phyloP scores from a whole-genome alignment of 495 filamentous ascomycete genomes.

The Penicillium tannophilum region DNA sequence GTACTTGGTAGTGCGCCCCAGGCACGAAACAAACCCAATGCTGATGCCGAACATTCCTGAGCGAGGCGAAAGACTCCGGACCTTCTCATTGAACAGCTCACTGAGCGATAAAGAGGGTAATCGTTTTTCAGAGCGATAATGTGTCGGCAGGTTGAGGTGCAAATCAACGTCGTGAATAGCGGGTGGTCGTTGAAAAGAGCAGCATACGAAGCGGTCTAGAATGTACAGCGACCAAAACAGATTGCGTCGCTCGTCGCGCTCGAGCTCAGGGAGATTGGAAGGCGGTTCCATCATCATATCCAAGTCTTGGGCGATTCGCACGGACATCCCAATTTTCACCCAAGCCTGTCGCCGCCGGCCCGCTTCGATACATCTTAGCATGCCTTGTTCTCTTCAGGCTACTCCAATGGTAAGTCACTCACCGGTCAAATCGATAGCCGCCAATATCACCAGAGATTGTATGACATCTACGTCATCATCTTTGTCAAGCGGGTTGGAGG shows the following conservation, averaged over 20 bases:
- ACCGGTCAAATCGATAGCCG: conserved; percentile 37
- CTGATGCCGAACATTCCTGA: conserved; percentile 22
- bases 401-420: background rate
- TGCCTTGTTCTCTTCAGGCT: background rate
- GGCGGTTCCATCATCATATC: conserved; percentile 32
- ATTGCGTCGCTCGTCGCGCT: conserved; percentile 34
- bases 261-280: conserved; percentile 13
- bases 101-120: conserved; percentile 7
- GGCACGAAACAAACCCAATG: conserved; percentile 18
- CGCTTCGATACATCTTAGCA: conserved; percentile 19
- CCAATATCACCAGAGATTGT: conserved; percentile 31
- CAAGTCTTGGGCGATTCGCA: conserved; percentile 34
- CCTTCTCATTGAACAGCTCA: conserved; percentile 11
- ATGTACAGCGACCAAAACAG: conserved; percentile 40
- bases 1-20: conserved; percentile 28
- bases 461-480: conserved; percentile 26
- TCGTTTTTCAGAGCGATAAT: conserved; percentile 6
- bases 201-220: conserved; percentile 35
- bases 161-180: conserved; percentile 30
- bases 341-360: conserved; percentile 29
- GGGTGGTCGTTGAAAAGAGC: conserved; percentile 28
- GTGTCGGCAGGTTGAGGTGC: conserved; percentile 24
- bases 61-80: conserved; percentile 7
- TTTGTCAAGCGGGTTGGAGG: conserved; percentile 17
- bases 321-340: conserved; percentile 37